Evolutionary conservation across 1,284 basidiomycete species (phyloP).

Genomic region (Tausonia pullulans): DNA sequence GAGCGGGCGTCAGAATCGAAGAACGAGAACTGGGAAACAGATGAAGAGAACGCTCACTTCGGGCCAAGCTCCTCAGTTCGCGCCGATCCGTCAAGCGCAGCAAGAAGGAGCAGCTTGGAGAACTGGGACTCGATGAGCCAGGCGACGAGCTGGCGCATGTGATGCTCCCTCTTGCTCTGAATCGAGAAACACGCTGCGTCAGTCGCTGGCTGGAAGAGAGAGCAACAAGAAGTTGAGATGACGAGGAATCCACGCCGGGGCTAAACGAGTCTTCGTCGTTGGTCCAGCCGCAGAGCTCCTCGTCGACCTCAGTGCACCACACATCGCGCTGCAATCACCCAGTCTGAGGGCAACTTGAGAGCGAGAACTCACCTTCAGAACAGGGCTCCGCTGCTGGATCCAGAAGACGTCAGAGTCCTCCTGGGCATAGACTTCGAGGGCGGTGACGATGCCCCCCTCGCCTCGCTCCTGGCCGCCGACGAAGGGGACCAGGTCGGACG

Average conservation of each 20-base stretch:
- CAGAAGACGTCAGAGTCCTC: constrained; percentile 6
- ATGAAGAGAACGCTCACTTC: neutral
- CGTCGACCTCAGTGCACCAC: too few relatives aligned
- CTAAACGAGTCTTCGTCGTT: too few relatives aligned
- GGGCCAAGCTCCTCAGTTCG: neutral
- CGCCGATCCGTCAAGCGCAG: constrained; percentile 3
- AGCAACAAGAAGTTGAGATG: too few relatives aligned
- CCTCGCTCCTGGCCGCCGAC: constrained; percentile 10
- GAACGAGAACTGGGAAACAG: neutral
- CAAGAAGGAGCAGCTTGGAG: constrained; percentile 8
- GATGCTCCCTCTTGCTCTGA: constrained; percentile 1
- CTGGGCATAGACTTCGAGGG: constrained; percentile 14
- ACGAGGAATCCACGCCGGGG: too few relatives aligned
- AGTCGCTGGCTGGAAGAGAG: too few relatives aligned
- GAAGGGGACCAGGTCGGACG: constrained; percentile 14
- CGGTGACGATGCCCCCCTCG: constrained; percentile 12
- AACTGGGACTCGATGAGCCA: constrained; percentile 12
- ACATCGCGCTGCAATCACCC: too few relatives aligned
- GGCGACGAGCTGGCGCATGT: constrained; percentile 2
- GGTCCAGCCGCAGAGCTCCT: too few relatives aligned
- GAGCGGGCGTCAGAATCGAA: neutral
- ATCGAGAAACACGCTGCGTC: neutral
- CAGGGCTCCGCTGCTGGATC: constrained; percentile 15
- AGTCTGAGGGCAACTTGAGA: too few relatives aligned
- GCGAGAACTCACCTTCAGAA: constrained; percentile 11